phyloP scores from a whole-genome alignment of 805 yeast species.

The Debaryomyces tyrocola region DNA sequence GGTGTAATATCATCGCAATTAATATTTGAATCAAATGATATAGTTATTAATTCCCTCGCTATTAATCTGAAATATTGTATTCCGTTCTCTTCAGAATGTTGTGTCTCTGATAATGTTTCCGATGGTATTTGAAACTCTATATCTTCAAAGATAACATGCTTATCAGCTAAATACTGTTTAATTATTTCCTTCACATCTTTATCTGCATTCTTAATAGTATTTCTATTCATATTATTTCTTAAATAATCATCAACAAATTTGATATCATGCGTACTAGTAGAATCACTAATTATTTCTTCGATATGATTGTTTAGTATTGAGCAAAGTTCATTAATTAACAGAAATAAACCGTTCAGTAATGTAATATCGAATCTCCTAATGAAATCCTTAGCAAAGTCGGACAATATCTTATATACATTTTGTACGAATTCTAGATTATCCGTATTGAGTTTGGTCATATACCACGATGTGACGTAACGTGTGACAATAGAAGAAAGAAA shows the following conservation, averaged over 20 bases:
- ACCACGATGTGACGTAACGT: slow-evolving; percentile 26
- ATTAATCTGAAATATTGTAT: slow-evolving; percentile 23
- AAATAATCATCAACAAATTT: slow-evolving; percentile 13
- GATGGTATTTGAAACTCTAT: background rate
- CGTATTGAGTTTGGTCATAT: slow-evolving; percentile 27
- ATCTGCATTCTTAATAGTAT: slow-evolving; percentile 1
- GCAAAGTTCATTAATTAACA: slow-evolving; percentile 24
- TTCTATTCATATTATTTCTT: background rate
- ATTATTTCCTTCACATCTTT: slow-evolving; percentile 7
- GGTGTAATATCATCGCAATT: slow-evolving; percentile 10
- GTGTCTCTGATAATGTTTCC: background rate
- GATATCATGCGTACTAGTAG: slow-evolving; percentile 10
- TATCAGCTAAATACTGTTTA: slow-evolving; percentile 10
- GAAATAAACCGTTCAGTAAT: slow-evolving; percentile 12
- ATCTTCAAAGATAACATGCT: slow-evolving; percentile 21
- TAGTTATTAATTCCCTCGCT: slow-evolving; percentile 18
- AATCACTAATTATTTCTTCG: slow-evolving; percentile 10
- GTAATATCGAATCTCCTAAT: slow-evolving; percentile 15
- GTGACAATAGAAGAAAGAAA: slow-evolving; percentile 31
- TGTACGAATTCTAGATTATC: slow-evolving; percentile 29
- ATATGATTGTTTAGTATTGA: slow-evolving; percentile 23
- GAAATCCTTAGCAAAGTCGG: slow-evolving; percentile 24
- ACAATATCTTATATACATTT: slow-evolving; percentile 23
- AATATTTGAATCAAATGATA: slow-evolving; percentile 10
- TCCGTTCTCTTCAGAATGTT: slow-evolving; percentile 3